phyloP scores from a whole-genome alignment of 108 stramenopile genomes.

The Pseudonitzschia multiseries region DNA sequence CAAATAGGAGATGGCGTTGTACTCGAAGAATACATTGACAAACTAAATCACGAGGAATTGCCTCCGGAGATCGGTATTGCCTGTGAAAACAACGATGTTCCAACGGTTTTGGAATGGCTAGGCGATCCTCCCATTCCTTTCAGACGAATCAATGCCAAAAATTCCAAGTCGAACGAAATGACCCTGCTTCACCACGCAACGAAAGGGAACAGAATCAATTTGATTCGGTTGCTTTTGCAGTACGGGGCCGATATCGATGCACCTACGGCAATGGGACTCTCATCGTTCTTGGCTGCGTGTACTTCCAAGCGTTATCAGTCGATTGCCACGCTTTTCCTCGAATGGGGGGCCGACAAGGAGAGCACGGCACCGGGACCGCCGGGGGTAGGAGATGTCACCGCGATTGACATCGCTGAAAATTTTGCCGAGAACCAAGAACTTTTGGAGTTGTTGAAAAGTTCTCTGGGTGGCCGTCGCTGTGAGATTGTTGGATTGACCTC shows the following conservation, averaged over 20 bases:
- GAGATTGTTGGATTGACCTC: constrained; percentile 4
- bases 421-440: not conserved
- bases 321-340: constrained; percentile 1
- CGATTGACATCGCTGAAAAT: not conserved
- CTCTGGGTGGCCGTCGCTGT: constrained; percentile 20
- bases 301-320: not conserved
- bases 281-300: not conserved
- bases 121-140: not conserved
- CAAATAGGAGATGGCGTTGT: not conserved
- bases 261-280: not conserved
- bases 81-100: not conserved
- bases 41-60: not conserved
- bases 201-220: not conserved
- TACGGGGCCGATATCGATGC: not conserved
- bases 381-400: not conserved
- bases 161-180: not conserved
- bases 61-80: not conserved
- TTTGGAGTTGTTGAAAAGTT: not conserved
- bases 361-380: not conserved
- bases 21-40: not conserved
- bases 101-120: constrained; percentile 2
- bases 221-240: constrained; percentile 1
- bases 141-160: constrained; percentile 2
- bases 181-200: not conserved
- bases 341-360: constrained; percentile 17